Base-by-base conservation (phyloP, 1,284 basidiomycete genomes). In the Neotropicomus parvogracilis region DNA sequence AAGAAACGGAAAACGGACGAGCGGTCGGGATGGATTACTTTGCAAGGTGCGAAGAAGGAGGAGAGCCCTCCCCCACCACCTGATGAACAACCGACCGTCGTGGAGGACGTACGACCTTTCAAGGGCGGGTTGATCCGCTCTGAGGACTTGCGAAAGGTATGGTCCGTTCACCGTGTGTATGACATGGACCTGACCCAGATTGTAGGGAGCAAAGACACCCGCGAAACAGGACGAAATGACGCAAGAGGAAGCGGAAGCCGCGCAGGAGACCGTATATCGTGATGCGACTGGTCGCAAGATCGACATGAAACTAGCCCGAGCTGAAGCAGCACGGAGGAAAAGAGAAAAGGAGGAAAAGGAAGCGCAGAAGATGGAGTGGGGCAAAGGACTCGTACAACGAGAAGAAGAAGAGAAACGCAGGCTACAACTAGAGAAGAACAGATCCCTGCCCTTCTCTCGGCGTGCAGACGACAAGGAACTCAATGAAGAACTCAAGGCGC, bases 341-440 rank as follows among this genome's bases (percentile, higher is more conserved):
- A 76, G 88, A 21, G 87, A 91, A 63, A 73, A 77, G 52, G 83
- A 91, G 65, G 85, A 93, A 68, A 85, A 83, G 65, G 90, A 94
- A 62, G 86, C 85, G 45, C 78, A 85, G 66, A 93, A 92, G 72
- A 89, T 94, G 85, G 89, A 95, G 64, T 99, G 97, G 97, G 91
- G 89, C 0, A 97, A 95, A 68, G 97, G 97, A 20, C 63, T 97
- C 28, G 85, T 91, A 20, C 94, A 99, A 71, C 75, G 85, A 46
- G 85, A 89, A 27, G 86, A 92, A 50, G 72, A 75, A 37, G 87
- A 91, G 66, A 80, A 79, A 61, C 70, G 73, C 60, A 78, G 68
- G 57, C 61, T 69, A 49, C 81, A 91, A 57, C 63, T 88, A 60
- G 83, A 86, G 67, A 81, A 80, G 58, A 82, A 88, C 67, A 78